Base-by-base conservation (phyloP, 2,329 filamentous ascomycete genomes). In the Orbilia javanica region DNA sequence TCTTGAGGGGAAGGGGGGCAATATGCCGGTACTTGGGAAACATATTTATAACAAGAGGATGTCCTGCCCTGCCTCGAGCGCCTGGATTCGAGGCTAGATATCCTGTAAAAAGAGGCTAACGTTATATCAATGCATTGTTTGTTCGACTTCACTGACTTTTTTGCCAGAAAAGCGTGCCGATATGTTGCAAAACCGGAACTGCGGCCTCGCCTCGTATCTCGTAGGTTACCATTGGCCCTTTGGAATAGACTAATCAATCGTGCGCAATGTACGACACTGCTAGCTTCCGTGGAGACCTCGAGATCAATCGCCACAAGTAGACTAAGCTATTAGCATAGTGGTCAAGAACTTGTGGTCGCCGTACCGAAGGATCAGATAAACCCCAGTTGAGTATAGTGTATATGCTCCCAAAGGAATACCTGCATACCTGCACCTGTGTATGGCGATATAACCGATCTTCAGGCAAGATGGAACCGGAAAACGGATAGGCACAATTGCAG, bases 121-220 rank as follows among this genome's bases (percentile, higher is more conserved):
- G 10, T n/a, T n/a, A n/a, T n/a, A n/a, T n/a, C n/a, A 27, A 60
- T 60, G 55, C 34, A 60, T 1, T 3, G 55, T 60, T 60, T 60
- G 31, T 27, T 42, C 55, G 55, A 42, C n/a, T n/a, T n/a, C n/a
- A n/a, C n/a, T n/a, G n/a, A n/a, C n/a, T 42, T n/a, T 1, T 8
- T 25, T 60, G 20, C 55, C 55, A 8, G n/a, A 27, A n/a, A 42
- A 15, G 55, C 5, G 20, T 42, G 22, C 34, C 31, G 31, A 42
- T 25, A 42, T n/a, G n/a, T 42, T 15, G 55, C 18, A 34, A 18
- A 60, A 13, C 25, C 18, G 55, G 11, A 60, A 13, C 25, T 6
- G 20, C 34, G 42, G 20, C 34, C 20, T 42, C 18, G 20, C 18
- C 25, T 25, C 20, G 31, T 39, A 18, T 10, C 18, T n/a, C 31